phyloP scores from a whole-genome alignment of 305 asterid species.

The Rubia balearica region DNA sequence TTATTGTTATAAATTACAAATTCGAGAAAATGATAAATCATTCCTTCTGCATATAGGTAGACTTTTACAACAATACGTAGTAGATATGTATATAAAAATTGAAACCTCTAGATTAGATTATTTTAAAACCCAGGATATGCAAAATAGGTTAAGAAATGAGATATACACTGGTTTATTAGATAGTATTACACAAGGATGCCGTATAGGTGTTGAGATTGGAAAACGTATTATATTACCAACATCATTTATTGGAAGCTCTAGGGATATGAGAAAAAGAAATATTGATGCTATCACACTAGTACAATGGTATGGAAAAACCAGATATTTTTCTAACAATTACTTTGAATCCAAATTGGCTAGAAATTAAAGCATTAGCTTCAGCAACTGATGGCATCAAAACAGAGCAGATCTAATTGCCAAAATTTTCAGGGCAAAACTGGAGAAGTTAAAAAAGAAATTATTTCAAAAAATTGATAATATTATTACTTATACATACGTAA shows the following conservation, averaged over 20 bases:
- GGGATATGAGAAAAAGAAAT: not conserved
- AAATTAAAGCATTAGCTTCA: not conserved
- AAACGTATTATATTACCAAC: not conserved
- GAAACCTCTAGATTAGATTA: not conserved
- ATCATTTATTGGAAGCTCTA: not conserved
- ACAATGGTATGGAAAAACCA: not conserved
- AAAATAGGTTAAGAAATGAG: not conserved
- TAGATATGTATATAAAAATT: not conserved
- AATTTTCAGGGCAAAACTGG: not conserved
- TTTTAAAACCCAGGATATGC: not conserved
- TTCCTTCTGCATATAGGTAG: not conserved
- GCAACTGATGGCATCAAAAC: not conserved
- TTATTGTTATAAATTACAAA: not conserved
- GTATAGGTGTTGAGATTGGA: not conserved
- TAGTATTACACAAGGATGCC: not conserved
- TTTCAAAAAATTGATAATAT: too few relatives aligned
- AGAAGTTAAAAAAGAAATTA: not conserved
- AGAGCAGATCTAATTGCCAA: not conserved
- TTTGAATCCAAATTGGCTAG: not conserved
- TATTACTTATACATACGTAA: too few relatives aligned
- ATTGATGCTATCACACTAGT: not conserved
- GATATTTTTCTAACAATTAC: not conserved
- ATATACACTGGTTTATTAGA: not conserved
- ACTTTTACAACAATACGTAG: not conserved
- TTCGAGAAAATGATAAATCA: not conserved